A percentile compares a stretch with the other conserved stretches of the same genome.
Conservation (phyloP, 371 early-diverging fungal species). For the Mortierella sp. region DNA sequence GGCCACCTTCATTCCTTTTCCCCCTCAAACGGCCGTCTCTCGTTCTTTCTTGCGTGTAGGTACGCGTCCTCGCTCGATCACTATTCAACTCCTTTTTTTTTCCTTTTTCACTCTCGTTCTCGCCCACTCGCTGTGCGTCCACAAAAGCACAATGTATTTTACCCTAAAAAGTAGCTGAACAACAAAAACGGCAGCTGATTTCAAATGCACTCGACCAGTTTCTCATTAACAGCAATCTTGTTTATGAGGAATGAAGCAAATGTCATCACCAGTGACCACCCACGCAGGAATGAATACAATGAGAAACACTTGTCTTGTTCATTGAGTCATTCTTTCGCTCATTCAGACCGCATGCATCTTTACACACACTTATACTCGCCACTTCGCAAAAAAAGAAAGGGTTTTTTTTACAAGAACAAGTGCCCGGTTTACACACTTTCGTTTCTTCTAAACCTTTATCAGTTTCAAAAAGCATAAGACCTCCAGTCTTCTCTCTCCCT, state of each 20-base stretch:
- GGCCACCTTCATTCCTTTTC: not conserved
- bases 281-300: not conserved
- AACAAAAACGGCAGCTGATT: not conserved
- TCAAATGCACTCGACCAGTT: constrained; percentile 9
- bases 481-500: not conserved
- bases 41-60: not conserved
- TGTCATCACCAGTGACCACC: constrained; percentile 2
- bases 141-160: not conserved
- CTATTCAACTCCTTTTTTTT: not conserved
- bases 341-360: not conserved
- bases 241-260: not conserved
- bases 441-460: not conserved
- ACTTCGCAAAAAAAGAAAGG: not conserved
- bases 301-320: not conserved
- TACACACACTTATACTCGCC: not conserved
- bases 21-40: not conserved
- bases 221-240: constrained; percentile 5
- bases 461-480: not conserved
- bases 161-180: not conserved
- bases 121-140: not conserved
- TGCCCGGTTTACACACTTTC: not conserved
- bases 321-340: not conserved
- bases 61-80: constrained; percentile 6
- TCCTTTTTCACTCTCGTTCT: not conserved
- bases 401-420: not conserved